Base-by-base conservation (phyloP, 805 yeast genomes). In the Tetrapisispora iriomotensis region DNA sequence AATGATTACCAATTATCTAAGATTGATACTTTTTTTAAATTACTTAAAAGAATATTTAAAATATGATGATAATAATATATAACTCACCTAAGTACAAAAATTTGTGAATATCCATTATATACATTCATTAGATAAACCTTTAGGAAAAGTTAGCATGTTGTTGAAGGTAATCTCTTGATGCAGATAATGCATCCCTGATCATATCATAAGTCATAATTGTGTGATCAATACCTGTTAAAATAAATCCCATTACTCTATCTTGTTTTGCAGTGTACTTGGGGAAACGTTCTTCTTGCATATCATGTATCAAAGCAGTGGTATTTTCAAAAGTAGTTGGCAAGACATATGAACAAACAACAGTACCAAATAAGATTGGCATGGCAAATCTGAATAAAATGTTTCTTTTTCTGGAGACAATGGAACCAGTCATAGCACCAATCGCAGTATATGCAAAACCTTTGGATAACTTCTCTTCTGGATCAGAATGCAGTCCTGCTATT, bases 371-470 rank as follows among this genome's bases (percentile, higher is more conserved):
- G 1, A 76, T 28, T 0, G 86, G 85, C 30, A 72, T 62, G 1
- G 70, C 45, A 2, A 67, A 60, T 51, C 70, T 74, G 14, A 72
- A 56, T 2, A 74, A 26, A 12, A 72, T 47, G 32, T 72, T 70
- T 43, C 74, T 63, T 50, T 70, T 74, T 49, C 79, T 76, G 1
- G 81, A 69, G 37, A 75, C 47, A 15, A 79, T 72, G 32, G 75
- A 68, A 35, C 85, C 86, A 1, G 80, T 60, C 54, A 79, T 66
- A 12, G 70, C 62, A 20, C 79, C 84, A 29, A 78, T 68, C 5
- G 68, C 51, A 27, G 76, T 62, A 47, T 75, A 77, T 3, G 75
- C 53, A 3, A 77, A 51, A 44, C 78, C 79, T 2, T 83, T 82
- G 33, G 75, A 58, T 36, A 78, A 61, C 39, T 67, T 73, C 53